Evolutionary conservation across 345 rosid genomes (phyloP).

Genomic region (Salix purpurea): DNA sequence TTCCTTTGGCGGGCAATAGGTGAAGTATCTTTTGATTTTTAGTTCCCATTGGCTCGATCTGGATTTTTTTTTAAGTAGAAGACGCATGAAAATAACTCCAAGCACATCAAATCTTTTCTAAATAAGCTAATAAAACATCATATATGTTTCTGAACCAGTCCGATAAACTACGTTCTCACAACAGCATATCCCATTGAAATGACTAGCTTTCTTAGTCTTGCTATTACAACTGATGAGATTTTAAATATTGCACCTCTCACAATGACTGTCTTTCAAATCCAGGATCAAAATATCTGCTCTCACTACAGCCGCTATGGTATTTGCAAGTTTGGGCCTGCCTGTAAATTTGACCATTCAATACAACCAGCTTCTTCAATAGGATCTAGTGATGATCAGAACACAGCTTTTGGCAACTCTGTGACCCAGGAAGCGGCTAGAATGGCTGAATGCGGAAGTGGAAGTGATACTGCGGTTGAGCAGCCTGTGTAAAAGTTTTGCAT

Average conservation of each 20-base stretch:
- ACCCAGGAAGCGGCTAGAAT: conserved; percentile 23
- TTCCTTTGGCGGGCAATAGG: background rate
- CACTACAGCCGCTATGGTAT: conserved; percentile 89
- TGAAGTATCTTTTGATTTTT: background rate
- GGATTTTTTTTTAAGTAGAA: background rate
- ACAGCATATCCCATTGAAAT: background rate
- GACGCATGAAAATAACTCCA: background rate
- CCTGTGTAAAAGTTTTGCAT: conserved; percentile 27
- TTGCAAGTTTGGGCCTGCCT: conserved; percentile 93
- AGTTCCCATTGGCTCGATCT: background rate
- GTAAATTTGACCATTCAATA: conserved; percentile 64
- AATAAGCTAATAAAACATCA: background rate
- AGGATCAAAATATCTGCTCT: conserved; percentile 74
- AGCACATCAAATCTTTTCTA: background rate
- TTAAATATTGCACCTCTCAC: background rate
- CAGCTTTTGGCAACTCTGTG: conserved; percentile 19
- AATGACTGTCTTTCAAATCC: conserved; percentile 14
- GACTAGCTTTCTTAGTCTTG: background rate
- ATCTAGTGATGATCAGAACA: conserved; percentile 21
- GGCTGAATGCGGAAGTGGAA: conserved; percentile 24
- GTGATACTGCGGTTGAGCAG: conserved; percentile 29
- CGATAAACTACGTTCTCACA: background rate
- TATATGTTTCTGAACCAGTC: background rate
- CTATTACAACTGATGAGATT: background rate
- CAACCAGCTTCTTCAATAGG: conserved; percentile 34